A percentile compares a stretch with the other conserved stretches of the same genome.
Conservation (phyloP, 352 stramenopile genomes). For the Globisporangium recalcitrans region DNA sequence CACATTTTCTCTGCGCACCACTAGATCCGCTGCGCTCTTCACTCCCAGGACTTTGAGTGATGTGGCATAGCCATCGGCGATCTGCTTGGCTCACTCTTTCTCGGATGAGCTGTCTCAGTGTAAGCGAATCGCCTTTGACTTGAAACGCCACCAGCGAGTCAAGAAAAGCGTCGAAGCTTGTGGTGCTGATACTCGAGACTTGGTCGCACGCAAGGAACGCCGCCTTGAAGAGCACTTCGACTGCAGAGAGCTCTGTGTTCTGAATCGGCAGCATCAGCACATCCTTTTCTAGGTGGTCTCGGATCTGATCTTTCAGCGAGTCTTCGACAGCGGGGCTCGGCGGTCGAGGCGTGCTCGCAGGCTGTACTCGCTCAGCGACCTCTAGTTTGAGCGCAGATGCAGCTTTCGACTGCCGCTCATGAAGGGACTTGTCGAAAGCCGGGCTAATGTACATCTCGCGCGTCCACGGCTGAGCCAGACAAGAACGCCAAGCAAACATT, state of each 20-base stretch:
- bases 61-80: slow-evolving; percentile 16
- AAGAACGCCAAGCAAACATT: not conserved
- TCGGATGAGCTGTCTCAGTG: slow-evolving; percentile 25
- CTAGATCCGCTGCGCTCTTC: slow-evolving; percentile 22
- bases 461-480: slow-evolving; percentile 32
- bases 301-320: slow-evolving; percentile 22
- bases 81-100: slow-evolving; percentile 22
- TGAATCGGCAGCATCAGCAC: slow-evolving; percentile 42
- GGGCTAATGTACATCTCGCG: slow-evolving; percentile 38
- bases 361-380: too few relatives aligned
- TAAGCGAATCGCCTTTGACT: slow-evolving; percentile 14
- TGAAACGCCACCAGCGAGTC: slow-evolving; percentile 22
- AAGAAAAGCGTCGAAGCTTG: slow-evolving; percentile 22
- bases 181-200: not conserved
- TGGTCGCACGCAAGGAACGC: slow-evolving; percentile 33
- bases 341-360: not conserved
- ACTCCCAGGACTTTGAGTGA: slow-evolving; percentile 20
- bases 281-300: slow-evolving; percentile 28
- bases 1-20: too few relatives aligned
- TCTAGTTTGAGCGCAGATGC: not conserved
- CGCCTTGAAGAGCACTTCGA: slow-evolving; percentile 50
- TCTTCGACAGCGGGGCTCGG: not conserved
- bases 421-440: slow-evolving; percentile 38
- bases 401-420: slow-evolving; percentile 10
- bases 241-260: slow-evolving; percentile 12